These are phyloP conservation scores for Cladophialophora chaetospira DNA, from an alignment of 2,329 filamentous ascomycete genomes.

Conservation along the genomic window DNA sequence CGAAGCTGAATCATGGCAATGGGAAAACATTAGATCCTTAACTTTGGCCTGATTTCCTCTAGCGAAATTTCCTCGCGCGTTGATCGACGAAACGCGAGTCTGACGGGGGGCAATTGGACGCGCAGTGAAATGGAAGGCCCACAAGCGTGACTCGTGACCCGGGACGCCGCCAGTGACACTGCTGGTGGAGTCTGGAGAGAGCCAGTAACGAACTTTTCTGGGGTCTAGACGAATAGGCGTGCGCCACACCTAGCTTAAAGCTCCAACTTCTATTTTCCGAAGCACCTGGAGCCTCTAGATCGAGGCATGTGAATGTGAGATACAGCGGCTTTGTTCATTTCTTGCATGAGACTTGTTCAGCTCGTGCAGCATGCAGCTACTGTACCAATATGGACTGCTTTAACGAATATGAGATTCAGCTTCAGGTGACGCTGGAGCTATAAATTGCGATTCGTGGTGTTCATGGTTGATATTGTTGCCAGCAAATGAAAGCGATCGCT, in stretches of 20 bases:
- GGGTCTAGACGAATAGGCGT: conserved; percentile 5
- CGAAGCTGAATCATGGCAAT: not conserved
- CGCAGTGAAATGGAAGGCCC: conserved; percentile 7
- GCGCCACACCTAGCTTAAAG: conserved; percentile 3
- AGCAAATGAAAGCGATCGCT: not conserved
- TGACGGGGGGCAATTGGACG: not conserved
- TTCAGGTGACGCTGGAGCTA: too few relatives aligned
- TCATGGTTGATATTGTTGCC: too few relatives aligned
- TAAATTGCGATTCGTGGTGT: too few relatives aligned
- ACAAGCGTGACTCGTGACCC: conserved; percentile 8
- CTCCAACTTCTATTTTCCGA: not conserved
- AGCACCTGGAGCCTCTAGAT: conserved; percentile 1
- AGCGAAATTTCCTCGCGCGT: conserved; percentile 14
- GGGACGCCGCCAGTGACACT: not conserved
- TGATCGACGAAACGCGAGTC: conserved; percentile 9
- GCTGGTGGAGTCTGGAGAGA: not conserved
- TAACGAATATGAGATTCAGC: too few relatives aligned
- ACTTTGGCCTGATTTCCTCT: not conserved
- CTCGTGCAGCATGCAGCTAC: conserved; percentile 1
- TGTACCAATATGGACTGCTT: too few relatives aligned
- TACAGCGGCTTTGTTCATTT: not conserved
- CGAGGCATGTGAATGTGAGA: conserved; percentile 7
- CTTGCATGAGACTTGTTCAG: conserved; percentile 2
- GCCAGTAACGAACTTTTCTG: conserved; percentile 6
- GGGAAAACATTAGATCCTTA: not conserved